Evolutionary conservation across 768 basidiomycete species (phyloP), one percentile per base, ranked within the genome.

Genomic region (Tylopilus intermedius): DNA sequence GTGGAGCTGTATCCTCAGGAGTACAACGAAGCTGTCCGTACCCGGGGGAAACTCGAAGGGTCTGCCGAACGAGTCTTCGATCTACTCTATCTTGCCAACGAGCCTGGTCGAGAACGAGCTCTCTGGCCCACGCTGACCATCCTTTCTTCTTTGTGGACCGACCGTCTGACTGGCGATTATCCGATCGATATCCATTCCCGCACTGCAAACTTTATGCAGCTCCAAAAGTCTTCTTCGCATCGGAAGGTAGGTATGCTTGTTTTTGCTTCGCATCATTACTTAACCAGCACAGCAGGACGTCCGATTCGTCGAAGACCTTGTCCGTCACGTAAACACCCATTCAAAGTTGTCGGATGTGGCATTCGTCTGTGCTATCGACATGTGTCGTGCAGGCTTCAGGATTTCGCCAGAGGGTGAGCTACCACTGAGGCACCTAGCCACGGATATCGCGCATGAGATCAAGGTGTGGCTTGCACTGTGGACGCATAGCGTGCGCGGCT

Each of bases 1-100:
- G 83, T 94, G 30, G 83, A 87, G 29, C 73, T 80, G 22, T 88
- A 85, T 62, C 86, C 90, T 0, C 71, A 74, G 5, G 90, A 96
- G 64, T 95, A 84, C 66, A 84, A 85, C 49, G 84, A 90, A 7
- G 76, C 81, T 5, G 76, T 92, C 35, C 74, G 78, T 9, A 73
- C 76, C 3, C 76, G 84, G 42, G 81, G 84, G 27, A 77, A 73
- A 35, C 73, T 89, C 11, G 94, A 95, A 53, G 90, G 88, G 40
- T 82, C 84, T 0, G 86, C 92, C 1, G 92, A 96, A 64, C 81
- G 88, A 8, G 80, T 94, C 3, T 95, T 92, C 62, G 94, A 96
- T 67, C 67, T 87, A 15, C 70, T 95, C 2, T 84, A 81, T 60
- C 75, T 70, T 33, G 70, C 79, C 14, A 75, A 72, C 14, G 70